Conservation (phyloP, 495 filamentous ascomycete species). For the Trichoderma orchidacearum region DNA sequence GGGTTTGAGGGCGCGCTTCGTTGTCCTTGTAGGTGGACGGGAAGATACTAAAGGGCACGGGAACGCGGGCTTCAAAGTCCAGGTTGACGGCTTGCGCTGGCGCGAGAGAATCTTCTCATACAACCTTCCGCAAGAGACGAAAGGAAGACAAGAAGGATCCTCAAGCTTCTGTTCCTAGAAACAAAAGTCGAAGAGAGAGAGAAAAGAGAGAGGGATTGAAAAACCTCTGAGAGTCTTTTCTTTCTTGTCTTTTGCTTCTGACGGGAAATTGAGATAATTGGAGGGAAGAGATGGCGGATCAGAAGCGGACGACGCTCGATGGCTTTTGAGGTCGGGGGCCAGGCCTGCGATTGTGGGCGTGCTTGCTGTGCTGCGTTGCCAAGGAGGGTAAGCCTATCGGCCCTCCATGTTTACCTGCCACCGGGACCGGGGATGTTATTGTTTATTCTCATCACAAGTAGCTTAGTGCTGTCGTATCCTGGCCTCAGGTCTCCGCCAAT, state of each 20-base stretch:
- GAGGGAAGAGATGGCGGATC: not conserved
- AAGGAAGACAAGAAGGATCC: slow-evolving; percentile 91
- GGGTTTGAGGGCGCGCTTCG: slow-evolving; percentile 64
- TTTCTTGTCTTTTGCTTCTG: not conserved
- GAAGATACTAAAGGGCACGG: slow-evolving; percentile 99
- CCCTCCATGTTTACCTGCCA: slow-evolving; percentile 14
- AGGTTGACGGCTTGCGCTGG: slow-evolving; percentile 75
- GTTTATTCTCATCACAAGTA: slow-evolving; percentile 18
- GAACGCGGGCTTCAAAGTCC: slow-evolving; percentile 99
- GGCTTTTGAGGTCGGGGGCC: slow-evolving; percentile 3
- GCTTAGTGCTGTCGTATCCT: slow-evolving; percentile 12
- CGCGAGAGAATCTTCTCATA: slow-evolving; percentile 73
- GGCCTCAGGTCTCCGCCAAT: slow-evolving; percentile 3
- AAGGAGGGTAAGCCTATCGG: slow-evolving; percentile 1
- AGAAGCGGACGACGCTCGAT: not conserved
- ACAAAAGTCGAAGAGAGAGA: slow-evolving; percentile 27
- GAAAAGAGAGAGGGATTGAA: slow-evolving; percentile 11
- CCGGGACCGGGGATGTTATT: slow-evolving; percentile 6
- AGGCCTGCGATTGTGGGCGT: not conserved
- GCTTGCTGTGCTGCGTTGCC: not conserved
- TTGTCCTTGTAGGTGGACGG: slow-evolving; percentile 94
- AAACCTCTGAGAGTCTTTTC: slow-evolving; percentile 1
- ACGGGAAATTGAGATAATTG: not conserved
- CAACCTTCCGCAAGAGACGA: slow-evolving; percentile 81
- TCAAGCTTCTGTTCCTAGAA: slow-evolving; percentile 52